Base-by-base conservation (phyloP, 331 rosid species). In the Erythrophleum ivorense region DNA sequence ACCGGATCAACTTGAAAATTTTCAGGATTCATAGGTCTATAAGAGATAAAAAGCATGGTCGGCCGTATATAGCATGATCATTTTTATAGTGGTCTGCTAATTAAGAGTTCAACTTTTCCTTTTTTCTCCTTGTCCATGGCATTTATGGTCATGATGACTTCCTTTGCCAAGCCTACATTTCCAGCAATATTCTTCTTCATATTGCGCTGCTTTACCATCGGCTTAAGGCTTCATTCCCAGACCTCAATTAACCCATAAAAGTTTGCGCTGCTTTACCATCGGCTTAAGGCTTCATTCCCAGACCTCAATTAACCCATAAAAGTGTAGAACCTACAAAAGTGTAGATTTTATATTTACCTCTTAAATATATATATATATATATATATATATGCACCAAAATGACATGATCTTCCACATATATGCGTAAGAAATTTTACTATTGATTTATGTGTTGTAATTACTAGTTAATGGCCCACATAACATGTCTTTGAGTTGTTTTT, bases 81-180 rank as follows among this genome's bases (percentile, higher is more conserved):
- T 83, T 82, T 68, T 82, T 77, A 50, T 79, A 63, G 16, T 72
- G 83, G 79, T 81, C 63, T 76, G 50, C 10, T 53, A 45, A 55
- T 75, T 72, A 79, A 82, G 9, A 4, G n/a, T 55, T 69, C 54
- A 31, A 68, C 87, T 85, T 88, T 83, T 74, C 57, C 83, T 84
- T 83, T 24, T 81, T 83, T 78, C 79, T 78, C 75, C 75, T 31
- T 86, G 80, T 75, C 66, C 57, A 16, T 80, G 76, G 79, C 85
- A 79, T 84, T 78, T 78, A 73, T 76, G 84, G 66, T 81, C 86
- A 85, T 85, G 73, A 90, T 87, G 19, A 81, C 88, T 80, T 84
- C 83, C 91, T 86, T 89, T 89, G 88, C 80, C 71, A 85, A 75
- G 63, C 67, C 73, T 71, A 59, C 84, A 89, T 89, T 86, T 88